These are phyloP conservation scores for Dothistroma septosporum DNA, from an alignment of 2,329 filamentous ascomycete species.

Conservation along the genomic window DNA sequence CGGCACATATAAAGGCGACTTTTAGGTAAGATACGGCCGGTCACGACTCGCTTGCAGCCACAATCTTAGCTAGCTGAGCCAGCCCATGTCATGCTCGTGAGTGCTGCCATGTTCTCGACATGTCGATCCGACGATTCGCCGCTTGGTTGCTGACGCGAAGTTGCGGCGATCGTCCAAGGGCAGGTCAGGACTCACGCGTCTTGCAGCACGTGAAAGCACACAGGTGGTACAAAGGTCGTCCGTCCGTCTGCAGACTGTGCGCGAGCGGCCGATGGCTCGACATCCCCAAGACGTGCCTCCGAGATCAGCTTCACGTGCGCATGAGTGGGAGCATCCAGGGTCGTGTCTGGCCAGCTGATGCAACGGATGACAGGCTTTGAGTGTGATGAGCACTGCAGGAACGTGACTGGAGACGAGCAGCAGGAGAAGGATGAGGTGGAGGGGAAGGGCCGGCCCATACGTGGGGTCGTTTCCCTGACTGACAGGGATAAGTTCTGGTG, in stretches of 20 bases:
- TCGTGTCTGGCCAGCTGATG: too few relatives aligned
- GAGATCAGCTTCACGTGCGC: background rate
- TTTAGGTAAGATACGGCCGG: too few relatives aligned
- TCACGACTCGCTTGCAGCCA: too few relatives aligned
- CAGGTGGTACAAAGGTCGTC: background rate
- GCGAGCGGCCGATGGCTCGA: background rate
- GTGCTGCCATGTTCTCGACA: too few relatives aligned
- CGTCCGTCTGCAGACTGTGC: too few relatives aligned
- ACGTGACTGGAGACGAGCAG: background rate
- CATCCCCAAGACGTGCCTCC: background rate
- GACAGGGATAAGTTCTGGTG: background rate
- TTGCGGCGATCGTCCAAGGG: background rate
- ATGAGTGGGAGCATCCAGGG: too few relatives aligned
- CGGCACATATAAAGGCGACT: too few relatives aligned
- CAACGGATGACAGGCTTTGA: too few relatives aligned
- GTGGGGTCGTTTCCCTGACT: background rate
- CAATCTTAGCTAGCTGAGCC: too few relatives aligned
- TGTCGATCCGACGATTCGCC: background rate
- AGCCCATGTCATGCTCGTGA: too few relatives aligned
- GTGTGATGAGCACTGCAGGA: too few relatives aligned
- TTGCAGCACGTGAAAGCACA: background rate
- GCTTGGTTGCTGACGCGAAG: background rate
- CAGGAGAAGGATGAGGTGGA: background rate
- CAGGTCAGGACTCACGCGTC: background rate
- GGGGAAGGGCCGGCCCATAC: background rate